phyloP scores from a whole-genome alignment of 2,329 filamentous ascomycete genomes.

The Calycina herbarum region DNA sequence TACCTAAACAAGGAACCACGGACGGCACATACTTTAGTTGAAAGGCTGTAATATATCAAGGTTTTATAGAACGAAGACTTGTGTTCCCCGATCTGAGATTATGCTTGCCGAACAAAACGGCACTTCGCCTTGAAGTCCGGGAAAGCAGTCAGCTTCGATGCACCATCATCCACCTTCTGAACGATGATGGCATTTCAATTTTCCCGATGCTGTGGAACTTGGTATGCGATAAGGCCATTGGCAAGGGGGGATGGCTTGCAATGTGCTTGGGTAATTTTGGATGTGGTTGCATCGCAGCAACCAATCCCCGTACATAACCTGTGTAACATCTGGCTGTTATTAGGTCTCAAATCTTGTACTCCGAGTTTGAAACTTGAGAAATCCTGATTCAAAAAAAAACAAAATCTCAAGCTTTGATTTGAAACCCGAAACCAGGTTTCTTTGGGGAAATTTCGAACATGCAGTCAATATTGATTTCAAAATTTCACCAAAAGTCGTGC shows the following conservation, averaged over 20 bases:
- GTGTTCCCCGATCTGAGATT: neutral
- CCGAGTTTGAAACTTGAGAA: too few relatives aligned
- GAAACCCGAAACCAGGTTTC: neutral
- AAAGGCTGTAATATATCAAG: too few relatives aligned
- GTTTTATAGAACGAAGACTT: too few relatives aligned
- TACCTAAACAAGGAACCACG: too few relatives aligned
- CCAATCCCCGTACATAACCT: neutral
- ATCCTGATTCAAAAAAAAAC: too few relatives aligned
- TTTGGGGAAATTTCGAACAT: neutral
- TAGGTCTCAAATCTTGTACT: too few relatives aligned
- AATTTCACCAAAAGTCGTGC: neutral
- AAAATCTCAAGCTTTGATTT: neutral
- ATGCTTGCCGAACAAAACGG: neutral
- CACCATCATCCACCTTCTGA: neutral
- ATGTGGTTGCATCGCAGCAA: neutral
- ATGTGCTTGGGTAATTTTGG: neutral
- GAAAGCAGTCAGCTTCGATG: neutral
- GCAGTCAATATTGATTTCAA: neutral
- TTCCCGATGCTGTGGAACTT: conserved; percentile 4
- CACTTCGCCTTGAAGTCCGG: neutral
- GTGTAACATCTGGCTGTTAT: neutral
- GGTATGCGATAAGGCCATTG: neutral
- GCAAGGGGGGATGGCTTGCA: neutral
- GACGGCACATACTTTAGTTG: too few relatives aligned
- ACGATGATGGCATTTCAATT: neutral